Percentiles rank a stretch among this genome's conserved stretches.
phyloP scores from a whole-genome alignment of 2,329 filamentous ascomycete species.

The Exophiala spinifera region DNA sequence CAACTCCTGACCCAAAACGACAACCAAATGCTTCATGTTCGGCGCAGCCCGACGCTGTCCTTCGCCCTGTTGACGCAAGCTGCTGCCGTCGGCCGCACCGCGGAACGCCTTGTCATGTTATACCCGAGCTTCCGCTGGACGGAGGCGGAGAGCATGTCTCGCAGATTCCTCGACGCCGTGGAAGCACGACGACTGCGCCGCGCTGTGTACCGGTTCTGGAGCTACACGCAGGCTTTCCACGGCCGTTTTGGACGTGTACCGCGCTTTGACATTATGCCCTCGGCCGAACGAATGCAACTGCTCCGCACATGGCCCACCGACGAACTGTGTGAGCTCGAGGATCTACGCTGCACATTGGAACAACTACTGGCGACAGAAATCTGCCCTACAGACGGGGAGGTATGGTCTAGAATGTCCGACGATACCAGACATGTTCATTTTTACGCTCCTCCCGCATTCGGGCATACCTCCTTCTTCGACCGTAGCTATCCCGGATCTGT shows the following conservation, averaged over 20 bases:
- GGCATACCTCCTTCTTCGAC: constrained; percentile 1
- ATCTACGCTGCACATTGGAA: constrained; percentile 54
- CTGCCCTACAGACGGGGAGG: constrained; percentile 57
- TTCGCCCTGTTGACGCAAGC: constrained; percentile 56
- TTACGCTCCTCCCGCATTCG: neutral
- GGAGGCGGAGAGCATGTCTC: constrained; percentile 50
- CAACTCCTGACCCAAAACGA: constrained; percentile 61
- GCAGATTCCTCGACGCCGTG: constrained; percentile 49
- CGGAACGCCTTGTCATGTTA: constrained; percentile 58
- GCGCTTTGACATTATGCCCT: constrained; percentile 45
- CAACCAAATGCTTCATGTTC: constrained; percentile 56
- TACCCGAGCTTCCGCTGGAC: constrained; percentile 65
- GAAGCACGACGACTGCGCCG: constrained; percentile 54
- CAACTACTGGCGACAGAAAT: constrained; percentile 57
- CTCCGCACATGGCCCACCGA: constrained; percentile 56
- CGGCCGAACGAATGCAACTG: constrained; percentile 53
- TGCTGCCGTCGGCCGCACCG: constrained; percentile 52
- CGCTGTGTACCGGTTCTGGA: constrained; percentile 60
- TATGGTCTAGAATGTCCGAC: constrained; percentile 30
- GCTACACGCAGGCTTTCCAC: constrained; percentile 59
- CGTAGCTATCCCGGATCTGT: neutral
- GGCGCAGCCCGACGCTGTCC: constrained; percentile 53
- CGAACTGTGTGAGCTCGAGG: constrained; percentile 59
- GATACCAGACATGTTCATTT: constrained; percentile 8
- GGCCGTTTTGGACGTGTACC: constrained; percentile 50